These are phyloP conservation scores for Phytophthora kernoviae DNA, from an alignment of 352 stramenopile species.

Conservation along the genomic window DNA sequence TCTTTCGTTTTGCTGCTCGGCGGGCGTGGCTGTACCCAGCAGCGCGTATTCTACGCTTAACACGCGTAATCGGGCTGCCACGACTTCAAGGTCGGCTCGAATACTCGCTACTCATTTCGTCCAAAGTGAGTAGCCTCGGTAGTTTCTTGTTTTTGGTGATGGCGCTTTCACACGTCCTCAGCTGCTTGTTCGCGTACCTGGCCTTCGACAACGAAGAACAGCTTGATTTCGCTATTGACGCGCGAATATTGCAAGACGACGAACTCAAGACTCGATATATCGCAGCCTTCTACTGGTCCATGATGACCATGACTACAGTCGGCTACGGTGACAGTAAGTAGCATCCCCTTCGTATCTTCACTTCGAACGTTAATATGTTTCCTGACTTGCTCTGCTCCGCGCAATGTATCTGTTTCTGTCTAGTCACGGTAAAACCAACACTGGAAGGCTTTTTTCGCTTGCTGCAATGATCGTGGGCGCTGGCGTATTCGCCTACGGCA, in stretches of 20 bases:
- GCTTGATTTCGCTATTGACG: constrained; percentile 43
- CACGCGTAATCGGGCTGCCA: constrained; percentile 57
- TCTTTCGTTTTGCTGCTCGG: constrained; percentile 31
- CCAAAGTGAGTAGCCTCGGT: constrained; percentile 74
- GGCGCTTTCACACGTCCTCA: constrained; percentile 83
- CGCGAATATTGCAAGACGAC: constrained; percentile 49
- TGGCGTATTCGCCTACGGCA: constrained; percentile 86
- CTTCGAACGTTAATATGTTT: constrained; percentile 5
- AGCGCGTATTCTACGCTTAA: constrained; percentile 51
- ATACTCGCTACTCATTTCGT: constrained; percentile 78
- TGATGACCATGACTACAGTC: constrained; percentile 87
- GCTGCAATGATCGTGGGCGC: constrained; percentile 74
- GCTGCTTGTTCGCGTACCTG: constrained; percentile 75
- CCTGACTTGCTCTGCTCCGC: not conserved
- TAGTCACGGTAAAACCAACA: constrained; percentile 78
- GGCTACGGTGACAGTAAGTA: constrained; percentile 78
- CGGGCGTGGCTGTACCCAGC: constrained; percentile 50
- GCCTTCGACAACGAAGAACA: constrained; percentile 66
- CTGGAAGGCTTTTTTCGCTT: constrained; percentile 70
- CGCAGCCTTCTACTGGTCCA: constrained; percentile 84
- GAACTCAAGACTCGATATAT: constrained; percentile 73
- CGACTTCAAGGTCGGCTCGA: constrained; percentile 68
- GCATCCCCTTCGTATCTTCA: not conserved
- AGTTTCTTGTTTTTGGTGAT: constrained; percentile 79
- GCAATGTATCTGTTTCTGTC: not conserved